phyloP scores from a whole-genome alignment of 2,329 filamentous ascomycete species.

The Trichoderma atrobrunneum region DNA sequence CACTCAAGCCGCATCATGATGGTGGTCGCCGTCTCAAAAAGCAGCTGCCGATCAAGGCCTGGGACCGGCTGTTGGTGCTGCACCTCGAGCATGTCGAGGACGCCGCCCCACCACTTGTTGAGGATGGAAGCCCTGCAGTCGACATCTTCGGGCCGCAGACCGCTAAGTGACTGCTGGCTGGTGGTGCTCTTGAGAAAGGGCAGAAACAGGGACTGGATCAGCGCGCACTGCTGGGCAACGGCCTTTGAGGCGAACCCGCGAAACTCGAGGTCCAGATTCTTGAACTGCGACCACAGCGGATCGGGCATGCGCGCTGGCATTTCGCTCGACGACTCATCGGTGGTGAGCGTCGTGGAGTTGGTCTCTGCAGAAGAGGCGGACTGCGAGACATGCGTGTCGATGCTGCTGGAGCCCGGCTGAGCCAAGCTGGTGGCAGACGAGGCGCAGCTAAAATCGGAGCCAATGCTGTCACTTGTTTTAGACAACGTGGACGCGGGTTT shows the following conservation, averaged over 20 bases:
- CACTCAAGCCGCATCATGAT: conserved; percentile 90
- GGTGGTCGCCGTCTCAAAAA: conserved; percentile 73
- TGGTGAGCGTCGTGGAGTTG: conserved; percentile 34
- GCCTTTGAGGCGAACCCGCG: conserved; percentile 68
- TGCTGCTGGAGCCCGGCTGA: conserved; percentile 40
- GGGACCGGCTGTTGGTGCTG: conserved; percentile 67
- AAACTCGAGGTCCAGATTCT: conserved; percentile 48
- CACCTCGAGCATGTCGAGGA: conserved; percentile 79
- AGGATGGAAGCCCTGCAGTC: conserved; percentile 76
- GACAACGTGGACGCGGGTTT: conserved; percentile 46
- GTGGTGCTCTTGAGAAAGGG: conserved; percentile 74
- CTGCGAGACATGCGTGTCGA: conserved; percentile 38
- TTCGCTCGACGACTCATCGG: conserved; percentile 47
- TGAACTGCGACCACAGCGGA: conserved; percentile 55
- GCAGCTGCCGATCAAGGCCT: conserved; percentile 75
- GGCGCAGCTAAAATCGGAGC: conserved; percentile 44
- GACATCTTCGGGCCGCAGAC: conserved; percentile 73
- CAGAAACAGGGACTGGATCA: conserved; percentile 68
- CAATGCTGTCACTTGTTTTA: conserved; percentile 37
- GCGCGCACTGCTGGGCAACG: conserved; percentile 68
- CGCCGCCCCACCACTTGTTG: conserved; percentile 85
- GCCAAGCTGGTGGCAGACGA: conserved; percentile 48
- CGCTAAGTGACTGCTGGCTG: conserved; percentile 61
- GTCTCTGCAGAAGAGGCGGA: conserved; percentile 38
- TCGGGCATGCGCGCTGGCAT: conserved; percentile 47